Conservation (phyloP, 148 eudicot species). For the Cornus suecica region DNA sequence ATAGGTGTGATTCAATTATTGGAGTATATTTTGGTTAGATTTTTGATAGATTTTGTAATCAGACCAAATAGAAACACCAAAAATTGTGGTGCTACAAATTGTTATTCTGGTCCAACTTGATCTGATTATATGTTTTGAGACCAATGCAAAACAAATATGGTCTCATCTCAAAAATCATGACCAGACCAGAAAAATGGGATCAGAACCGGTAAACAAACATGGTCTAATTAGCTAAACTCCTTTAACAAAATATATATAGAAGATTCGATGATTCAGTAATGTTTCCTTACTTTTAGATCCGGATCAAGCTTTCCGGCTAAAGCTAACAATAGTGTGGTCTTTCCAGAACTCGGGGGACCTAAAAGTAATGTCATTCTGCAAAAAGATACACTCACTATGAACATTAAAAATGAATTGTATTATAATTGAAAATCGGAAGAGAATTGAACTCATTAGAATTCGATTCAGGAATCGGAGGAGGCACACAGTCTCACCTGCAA, state of each 20-base stretch:
- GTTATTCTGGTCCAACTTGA: too few species aligned
- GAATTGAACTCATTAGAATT: not conserved
- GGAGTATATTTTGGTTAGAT: too few species aligned
- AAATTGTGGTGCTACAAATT: too few species aligned
- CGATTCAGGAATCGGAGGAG: not conserved
- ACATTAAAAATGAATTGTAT: not conserved
- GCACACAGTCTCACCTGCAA: constrained; percentile 28
- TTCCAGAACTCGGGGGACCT: constrained; percentile 84
- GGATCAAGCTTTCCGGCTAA: constrained; percentile 58
- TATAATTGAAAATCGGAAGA: not conserved
- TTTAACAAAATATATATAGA: not conserved
- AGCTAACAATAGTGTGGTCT: constrained; percentile 61
- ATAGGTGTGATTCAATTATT: too few species aligned
- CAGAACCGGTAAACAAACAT: too few species aligned
- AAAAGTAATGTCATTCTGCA: constrained; percentile 64
- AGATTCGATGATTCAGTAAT: not conserved
- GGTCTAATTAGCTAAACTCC: not conserved
- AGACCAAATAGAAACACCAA: too few species aligned
- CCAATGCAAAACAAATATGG: too few species aligned
- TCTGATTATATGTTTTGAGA: too few species aligned
- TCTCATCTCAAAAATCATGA: too few species aligned
- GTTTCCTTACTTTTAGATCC: constrained; percentile 33
- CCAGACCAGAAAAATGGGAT: too few species aligned
- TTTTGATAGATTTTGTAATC: too few species aligned
- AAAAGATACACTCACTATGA: not conserved